phyloP scores from a whole-genome alignment of 176 grass and related monocot species.

The Themeda triandra region DNA sequence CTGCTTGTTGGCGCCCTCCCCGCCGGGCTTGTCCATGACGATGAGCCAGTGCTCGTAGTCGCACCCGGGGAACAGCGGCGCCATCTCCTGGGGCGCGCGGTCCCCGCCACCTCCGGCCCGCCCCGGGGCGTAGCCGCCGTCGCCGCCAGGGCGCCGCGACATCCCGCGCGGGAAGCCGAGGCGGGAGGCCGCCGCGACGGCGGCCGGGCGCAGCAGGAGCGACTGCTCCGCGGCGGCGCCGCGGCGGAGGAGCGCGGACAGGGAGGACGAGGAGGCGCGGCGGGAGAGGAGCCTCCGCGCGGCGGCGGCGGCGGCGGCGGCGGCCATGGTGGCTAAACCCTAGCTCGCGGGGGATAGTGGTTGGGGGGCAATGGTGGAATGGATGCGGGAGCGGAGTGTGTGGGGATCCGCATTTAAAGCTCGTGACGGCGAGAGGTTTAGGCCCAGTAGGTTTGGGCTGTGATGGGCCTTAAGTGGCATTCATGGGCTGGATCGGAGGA shows the following conservation, averaged over 20 bases:
- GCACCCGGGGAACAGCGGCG: constrained; percentile 69
- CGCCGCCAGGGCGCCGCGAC: constrained; percentile 42
- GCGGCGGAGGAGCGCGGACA: constrained; percentile 28
- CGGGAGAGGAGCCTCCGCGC: constrained; percentile 55
- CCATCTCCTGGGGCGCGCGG: constrained; percentile 54
- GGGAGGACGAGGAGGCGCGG: constrained; percentile 21
- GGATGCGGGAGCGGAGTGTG: background rate
- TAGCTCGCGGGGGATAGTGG: background rate
- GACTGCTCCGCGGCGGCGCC: constrained; percentile 8
- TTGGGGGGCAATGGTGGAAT: background rate
- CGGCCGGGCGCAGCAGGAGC: constrained; percentile 30
- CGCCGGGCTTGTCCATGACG: constrained; percentile 78
- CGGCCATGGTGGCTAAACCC: constrained; percentile 49
- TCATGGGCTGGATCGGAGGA: background rate
- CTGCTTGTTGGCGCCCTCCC: constrained; percentile 62
- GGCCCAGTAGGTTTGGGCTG: background rate
- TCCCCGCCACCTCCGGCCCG: constrained; percentile 30
- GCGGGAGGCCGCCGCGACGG: constrained; percentile 18
- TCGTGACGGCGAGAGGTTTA: constrained; percentile 6
- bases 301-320: constrained; percentile 37
- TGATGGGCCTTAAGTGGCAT: background rate
- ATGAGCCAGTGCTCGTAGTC: constrained; percentile 90
- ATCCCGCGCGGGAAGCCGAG: constrained; percentile 46
- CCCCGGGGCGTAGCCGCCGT: constrained; percentile 25
- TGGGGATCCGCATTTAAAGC: constrained; percentile 25